These are phyloP conservation scores for Gonium pectorale DNA, from an alignment of 139 green algal genomes.

Conservation along the genomic window DNA sequence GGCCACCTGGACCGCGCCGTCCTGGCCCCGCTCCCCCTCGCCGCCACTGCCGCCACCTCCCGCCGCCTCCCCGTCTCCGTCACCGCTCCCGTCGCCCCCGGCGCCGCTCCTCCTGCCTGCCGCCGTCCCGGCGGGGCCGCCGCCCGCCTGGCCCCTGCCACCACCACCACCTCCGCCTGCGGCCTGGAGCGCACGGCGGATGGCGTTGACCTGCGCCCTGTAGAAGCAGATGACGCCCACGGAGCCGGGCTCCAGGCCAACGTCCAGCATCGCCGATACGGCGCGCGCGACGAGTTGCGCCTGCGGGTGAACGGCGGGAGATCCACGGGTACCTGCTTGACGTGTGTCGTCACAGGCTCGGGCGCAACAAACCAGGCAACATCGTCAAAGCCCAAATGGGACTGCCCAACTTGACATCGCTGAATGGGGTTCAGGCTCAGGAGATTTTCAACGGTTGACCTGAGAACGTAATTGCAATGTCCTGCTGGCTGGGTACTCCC, in stretches of 20 bases:
- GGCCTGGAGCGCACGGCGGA: constrained; percentile 9
- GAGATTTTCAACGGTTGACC: too few species aligned
- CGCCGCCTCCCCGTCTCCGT: background rate
- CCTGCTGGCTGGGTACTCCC: too few species aligned
- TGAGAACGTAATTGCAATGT: too few species aligned
- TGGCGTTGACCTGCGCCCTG: constrained; percentile 69
- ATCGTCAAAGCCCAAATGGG: too few species aligned
- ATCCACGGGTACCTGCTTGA: too few species aligned
- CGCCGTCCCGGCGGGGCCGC: background rate
- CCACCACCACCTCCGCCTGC: constrained; percentile 40
- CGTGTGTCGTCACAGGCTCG: too few species aligned
- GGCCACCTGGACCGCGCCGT: constrained; percentile 65
- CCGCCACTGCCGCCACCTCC: constrained; percentile 11
- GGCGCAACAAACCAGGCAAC: too few species aligned
- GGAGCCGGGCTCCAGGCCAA: constrained; percentile 31
- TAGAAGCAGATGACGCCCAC: constrained; percentile 90
- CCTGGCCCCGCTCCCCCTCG: background rate
- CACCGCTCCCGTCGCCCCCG: background rate
- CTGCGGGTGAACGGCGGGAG: background rate
- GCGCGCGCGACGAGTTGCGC: constrained; percentile 59
- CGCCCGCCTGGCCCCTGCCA: background rate
- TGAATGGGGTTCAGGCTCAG: too few species aligned
- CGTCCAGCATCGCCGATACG: constrained; percentile 48
- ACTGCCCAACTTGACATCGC: too few species aligned
- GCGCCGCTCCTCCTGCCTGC: background rate